Conservation (phyloP, 2,329 filamentous ascomycete species). For the Colletotrichum sp. region DNA sequence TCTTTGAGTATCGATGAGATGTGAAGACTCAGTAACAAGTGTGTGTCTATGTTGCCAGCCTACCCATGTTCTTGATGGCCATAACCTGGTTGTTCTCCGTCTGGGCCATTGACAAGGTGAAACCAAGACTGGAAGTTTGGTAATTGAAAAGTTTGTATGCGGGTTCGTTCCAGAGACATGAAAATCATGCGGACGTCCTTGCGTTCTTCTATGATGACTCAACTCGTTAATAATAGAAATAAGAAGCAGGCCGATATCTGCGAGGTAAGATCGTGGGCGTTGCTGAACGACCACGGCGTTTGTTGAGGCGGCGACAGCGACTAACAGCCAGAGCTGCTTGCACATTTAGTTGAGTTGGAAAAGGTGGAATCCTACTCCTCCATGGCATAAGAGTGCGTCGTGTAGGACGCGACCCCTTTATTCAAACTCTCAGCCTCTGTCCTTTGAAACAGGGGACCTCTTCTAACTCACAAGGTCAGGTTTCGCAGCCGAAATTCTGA, state of each 20-base stretch:
- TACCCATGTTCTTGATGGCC: not conserved
- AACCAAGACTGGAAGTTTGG: not conserved
- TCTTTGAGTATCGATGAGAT: not conserved
- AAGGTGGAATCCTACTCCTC: too few relatives aligned
- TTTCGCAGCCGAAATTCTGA: not conserved
- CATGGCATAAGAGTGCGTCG: not conserved
- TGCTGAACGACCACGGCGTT: not conserved
- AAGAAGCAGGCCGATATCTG: not conserved
- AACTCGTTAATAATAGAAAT: not conserved
- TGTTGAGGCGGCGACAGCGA: not conserved
- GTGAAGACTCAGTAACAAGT: not conserved
- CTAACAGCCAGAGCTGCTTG: not conserved
- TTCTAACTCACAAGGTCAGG: not conserved
- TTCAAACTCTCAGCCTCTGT: not conserved
- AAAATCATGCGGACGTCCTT: not conserved
- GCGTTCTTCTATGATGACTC: not conserved
- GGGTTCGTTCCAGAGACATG: not conserved
- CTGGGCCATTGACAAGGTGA: not conserved
- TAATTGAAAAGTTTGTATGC: not conserved
- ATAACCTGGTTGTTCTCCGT: not conserved
- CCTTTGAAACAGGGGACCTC: not conserved
- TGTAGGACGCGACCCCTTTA: not conserved
- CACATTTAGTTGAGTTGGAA: too few relatives aligned
- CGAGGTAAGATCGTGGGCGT: not conserved
- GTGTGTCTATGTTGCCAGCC: not conserved